A percentile compares a stretch with the other conserved stretches of the same genome.
Evolutionary conservation across 345 rosid species (phyloP).

Genomic region (Rubroshorea leprosula): DNA sequence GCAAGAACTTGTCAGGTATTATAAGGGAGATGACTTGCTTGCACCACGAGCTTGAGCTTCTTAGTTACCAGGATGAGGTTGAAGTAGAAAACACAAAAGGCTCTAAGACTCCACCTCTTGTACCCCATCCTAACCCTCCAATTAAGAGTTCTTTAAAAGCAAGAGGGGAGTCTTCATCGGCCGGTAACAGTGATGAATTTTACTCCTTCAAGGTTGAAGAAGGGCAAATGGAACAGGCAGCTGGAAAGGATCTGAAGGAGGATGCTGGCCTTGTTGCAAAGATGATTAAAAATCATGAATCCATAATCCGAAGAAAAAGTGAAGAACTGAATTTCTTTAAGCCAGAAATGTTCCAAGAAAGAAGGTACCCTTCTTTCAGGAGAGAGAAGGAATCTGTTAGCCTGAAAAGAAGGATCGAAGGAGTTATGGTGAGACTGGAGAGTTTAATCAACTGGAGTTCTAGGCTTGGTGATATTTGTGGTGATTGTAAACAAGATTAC

Average conservation of each 20-base stretch:
- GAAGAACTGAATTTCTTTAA: conserved; percentile 30
- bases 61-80: conserved; percentile 23
- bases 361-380: conserved; percentile 10
- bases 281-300: conserved; percentile 62
- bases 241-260: conserved; percentile 15
- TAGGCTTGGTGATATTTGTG: conserved; percentile 17
- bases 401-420: conserved; percentile 31
- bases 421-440: conserved; percentile 35
- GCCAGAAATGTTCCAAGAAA: conserved; percentile 22
- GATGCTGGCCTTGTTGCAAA: conserved; percentile 39
- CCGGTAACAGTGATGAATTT: not conserved
- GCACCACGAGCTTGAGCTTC: conserved; percentile 35
- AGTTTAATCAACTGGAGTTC: conserved; percentile 30
- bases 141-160: conserved; percentile 10
- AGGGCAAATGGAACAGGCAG: conserved; percentile 2
- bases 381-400: conserved; percentile 27
- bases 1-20: conserved; percentile 34
- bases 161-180: conserved; percentile 18
- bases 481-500: conserved; percentile 10
- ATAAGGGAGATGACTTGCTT: conserved; percentile 28
- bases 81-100: conserved; percentile 7
- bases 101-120: not conserved
- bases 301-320: conserved; percentile 42
- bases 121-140: conserved; percentile 4
- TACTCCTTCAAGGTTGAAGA: conserved; percentile 7